Conservation (phyloP, 2,329 filamentous ascomycete species). For the Pestalotiopsis sp. region DNA sequence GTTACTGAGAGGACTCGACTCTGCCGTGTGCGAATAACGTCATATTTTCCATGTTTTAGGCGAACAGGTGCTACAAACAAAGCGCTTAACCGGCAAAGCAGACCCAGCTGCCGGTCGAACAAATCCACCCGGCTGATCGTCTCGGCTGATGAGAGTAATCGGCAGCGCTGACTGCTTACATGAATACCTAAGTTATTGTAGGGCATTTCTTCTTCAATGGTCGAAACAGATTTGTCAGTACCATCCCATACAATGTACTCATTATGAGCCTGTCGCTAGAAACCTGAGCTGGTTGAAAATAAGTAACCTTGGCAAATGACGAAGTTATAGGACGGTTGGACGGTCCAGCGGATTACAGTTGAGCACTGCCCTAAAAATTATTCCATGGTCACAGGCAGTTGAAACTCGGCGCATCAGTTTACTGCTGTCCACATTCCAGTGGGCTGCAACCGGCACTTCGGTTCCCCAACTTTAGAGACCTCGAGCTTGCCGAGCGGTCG, state of each 20-base stretch:
- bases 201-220: no score
- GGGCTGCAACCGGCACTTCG: slow-evolving; percentile 9
- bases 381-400: background rate
- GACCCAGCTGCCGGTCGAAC: background rate
- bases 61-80: background rate
- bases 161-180: background rate
- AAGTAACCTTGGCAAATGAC: no score
- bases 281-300: no score
- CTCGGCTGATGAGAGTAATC: background rate
- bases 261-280: no score
- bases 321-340: no score
- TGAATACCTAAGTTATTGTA: no score
- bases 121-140: background rate
- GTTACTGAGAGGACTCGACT: no score
- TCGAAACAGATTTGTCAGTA: no score
- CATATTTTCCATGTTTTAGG: background rate
- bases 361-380: no score
- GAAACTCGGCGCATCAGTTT: background rate
- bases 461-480: background rate
- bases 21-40: no score
- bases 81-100: background rate
- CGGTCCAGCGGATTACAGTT: no score
- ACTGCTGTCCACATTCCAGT: slow-evolving; percentile 1
- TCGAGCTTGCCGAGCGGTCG: slow-evolving; percentile 9
- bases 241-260: no score